phyloP scores from a whole-genome alignment of 1,284 basidiomycete genomes.

The Trametes polyzona region DNA sequence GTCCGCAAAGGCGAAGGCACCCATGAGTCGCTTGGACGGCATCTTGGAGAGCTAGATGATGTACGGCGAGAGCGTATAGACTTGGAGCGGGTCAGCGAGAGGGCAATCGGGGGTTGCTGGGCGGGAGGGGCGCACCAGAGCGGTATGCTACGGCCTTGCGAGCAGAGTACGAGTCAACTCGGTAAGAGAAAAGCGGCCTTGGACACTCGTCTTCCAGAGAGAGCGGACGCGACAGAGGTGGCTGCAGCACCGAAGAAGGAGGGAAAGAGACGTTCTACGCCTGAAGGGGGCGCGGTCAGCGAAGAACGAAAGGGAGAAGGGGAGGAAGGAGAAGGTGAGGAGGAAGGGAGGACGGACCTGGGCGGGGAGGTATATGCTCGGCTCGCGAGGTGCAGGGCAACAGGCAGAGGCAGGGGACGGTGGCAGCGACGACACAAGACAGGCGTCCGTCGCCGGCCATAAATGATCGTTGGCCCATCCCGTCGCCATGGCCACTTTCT shows the following conservation, averaged over 20 bases:
- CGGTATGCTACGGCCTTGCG: constrained; percentile 23
- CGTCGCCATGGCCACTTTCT: constrained; percentile 35
- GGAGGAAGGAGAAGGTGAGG: constrained; percentile 20
- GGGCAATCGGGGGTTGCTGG: neutral
- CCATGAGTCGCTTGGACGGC: constrained; percentile 73
- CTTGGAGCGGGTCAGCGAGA: neutral
- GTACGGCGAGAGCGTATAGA: constrained; percentile 24
- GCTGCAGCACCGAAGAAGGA: constrained; percentile 38
- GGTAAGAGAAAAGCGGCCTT: constrained; percentile 15
- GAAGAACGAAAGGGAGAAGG: constrained; percentile 37
- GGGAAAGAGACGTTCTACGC: constrained; percentile 60
- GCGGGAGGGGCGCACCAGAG: constrained; percentile 18
- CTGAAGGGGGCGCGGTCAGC: constrained; percentile 47
- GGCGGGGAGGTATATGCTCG: constrained; percentile 23
- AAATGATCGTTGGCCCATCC: constrained; percentile 24
- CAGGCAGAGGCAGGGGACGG: constrained; percentile 1
- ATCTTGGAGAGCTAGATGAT: constrained; percentile 44
- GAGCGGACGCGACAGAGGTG: constrained; percentile 40
- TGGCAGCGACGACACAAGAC: constrained; percentile 9
- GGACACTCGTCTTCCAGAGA: constrained; percentile 39
- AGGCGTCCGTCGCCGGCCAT: constrained; percentile 12
- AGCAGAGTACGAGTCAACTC: constrained; percentile 30
- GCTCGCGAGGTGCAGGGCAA: constrained; percentile 13
- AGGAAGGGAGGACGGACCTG: constrained; percentile 18
- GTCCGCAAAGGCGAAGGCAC: constrained; percentile 73